Conservation (phyloP, 768 basidiomycete genomes). For the Termitomyces sp. region DNA sequence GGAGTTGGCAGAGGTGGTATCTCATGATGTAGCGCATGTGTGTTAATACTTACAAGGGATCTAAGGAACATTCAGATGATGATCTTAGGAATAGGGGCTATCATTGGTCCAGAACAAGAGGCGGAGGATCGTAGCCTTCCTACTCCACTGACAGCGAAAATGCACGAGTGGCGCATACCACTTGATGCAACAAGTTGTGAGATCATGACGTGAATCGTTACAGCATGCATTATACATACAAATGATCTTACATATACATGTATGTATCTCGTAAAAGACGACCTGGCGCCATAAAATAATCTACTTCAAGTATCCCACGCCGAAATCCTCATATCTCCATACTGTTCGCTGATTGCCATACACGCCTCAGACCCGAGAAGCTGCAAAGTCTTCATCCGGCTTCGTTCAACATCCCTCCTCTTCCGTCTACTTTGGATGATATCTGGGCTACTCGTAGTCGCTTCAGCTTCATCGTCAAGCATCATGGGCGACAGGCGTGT, state of each 20-base stretch:
- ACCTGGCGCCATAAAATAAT: not conserved
- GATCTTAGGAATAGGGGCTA: not conserved
- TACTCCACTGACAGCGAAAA: not conserved
- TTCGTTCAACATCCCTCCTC: slow-evolving; percentile 1
- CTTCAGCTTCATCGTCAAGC: not conserved
- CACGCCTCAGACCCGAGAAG: slow-evolving; percentile 10
- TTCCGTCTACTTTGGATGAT: slow-evolving; percentile 2
- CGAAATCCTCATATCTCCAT: not conserved
- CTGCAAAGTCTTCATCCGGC: slow-evolving; percentile 7
- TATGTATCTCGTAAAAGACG: not conserved
- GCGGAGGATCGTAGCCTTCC: too few species aligned
- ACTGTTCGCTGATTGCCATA: slow-evolving; percentile 1
- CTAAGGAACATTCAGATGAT: too few species aligned
- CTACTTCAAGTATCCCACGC: not conserved
- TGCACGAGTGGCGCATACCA: not conserved
- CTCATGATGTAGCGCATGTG: not conserved
- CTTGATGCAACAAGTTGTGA: not conserved
- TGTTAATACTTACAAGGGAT: not conserved
- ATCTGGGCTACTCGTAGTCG: not conserved
- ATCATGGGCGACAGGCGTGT: not conserved
- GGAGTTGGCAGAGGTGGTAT: not conserved
- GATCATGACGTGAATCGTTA: not conserved
- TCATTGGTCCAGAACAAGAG: not conserved
- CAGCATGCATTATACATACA: not conserved
- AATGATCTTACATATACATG: not conserved